These are phyloP conservation scores for Colletotrichum gloeosporioides DNA, from an alignment of 2,329 filamentous ascomycete species.

Conservation along the genomic window DNA sequence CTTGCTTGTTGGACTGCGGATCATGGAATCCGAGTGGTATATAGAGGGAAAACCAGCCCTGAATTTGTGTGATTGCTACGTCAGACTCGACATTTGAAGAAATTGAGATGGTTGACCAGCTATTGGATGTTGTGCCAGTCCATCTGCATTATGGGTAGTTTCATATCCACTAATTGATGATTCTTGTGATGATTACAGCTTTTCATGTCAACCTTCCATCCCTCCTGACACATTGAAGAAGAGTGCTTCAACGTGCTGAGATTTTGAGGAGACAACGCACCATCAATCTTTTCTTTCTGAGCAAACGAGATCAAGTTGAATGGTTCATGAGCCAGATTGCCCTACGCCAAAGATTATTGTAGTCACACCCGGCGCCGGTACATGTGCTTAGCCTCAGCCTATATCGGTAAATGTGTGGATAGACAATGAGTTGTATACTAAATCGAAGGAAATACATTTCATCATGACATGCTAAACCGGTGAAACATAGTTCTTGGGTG, in stretches of 20 bases:
- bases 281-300: not conserved
- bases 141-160: not conserved
- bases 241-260: not conserved
- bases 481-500: not conserved
- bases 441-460: not conserved
- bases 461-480: not conserved
- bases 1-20: not conserved
- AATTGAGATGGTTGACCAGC: not conserved
- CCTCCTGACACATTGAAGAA: not conserved
- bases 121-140: not conserved
- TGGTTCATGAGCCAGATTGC: not conserved
- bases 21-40: not conserved
- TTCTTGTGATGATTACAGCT: not conserved
- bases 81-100: not conserved
- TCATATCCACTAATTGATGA: not conserved
- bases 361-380: not conserved
- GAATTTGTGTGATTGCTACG: not conserved
- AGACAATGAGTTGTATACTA: not conserved
- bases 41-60: not conserved
- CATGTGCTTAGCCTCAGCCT: not conserved
- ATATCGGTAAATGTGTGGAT: too few relatives aligned
- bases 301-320: not conserved
- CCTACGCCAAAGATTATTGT: not conserved
- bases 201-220: not conserved
- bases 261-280: not conserved